A percentile compares a stretch with the other conserved stretches of the same genome.
These are phyloP conservation scores for Plenodomus lindquistii DNA, from an alignment of 2,329 filamentous ascomycete genomes.

Conservation along the genomic window DNA sequence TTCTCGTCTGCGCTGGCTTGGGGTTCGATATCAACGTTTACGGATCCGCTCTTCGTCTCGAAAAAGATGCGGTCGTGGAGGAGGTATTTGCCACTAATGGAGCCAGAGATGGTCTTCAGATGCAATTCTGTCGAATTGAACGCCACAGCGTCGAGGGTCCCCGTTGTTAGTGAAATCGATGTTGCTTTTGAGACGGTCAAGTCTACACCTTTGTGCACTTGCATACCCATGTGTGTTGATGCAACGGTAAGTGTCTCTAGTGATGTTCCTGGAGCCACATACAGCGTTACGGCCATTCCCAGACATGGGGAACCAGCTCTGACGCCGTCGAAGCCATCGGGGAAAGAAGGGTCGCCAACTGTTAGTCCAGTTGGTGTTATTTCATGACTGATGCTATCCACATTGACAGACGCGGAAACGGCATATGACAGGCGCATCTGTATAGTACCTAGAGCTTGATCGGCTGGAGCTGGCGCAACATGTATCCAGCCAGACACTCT, in stretches of 20 bases:
- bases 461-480: slow-evolving; percentile 38
- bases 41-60: slow-evolving; percentile 46
- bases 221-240: slow-evolving; percentile 45
- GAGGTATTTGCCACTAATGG: slow-evolving; percentile 48
- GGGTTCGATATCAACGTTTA: slow-evolving; percentile 47
- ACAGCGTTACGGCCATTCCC: slow-evolving; percentile 44
- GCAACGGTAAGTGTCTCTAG: slow-evolving; percentile 42
- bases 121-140: slow-evolving; percentile 46
- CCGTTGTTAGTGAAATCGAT: slow-evolving; percentile 39
- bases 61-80: slow-evolving; percentile 48
- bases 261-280: slow-evolving; percentile 37
- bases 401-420: slow-evolving; percentile 37
- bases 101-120: slow-evolving; percentile 46
- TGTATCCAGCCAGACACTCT: slow-evolving; percentile 45
- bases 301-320: slow-evolving; percentile 38
- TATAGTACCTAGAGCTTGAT: slow-evolving; percentile 44
- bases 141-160: slow-evolving; percentile 38
- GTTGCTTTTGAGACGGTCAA: slow-evolving; percentile 39
- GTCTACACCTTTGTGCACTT: slow-evolving; percentile 37
- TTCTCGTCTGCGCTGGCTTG: slow-evolving; percentile 33
- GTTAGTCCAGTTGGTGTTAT: slow-evolving; percentile 24
- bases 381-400: slow-evolving; percentile 35
- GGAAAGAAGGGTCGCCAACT: slow-evolving; percentile 31
- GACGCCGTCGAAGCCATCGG: slow-evolving; percentile 30
- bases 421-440: slow-evolving; percentile 43